Evolutionary conservation across 371 early-diverging fungal species (phyloP).

Genomic region (Entomophthora muscae): DNA sequence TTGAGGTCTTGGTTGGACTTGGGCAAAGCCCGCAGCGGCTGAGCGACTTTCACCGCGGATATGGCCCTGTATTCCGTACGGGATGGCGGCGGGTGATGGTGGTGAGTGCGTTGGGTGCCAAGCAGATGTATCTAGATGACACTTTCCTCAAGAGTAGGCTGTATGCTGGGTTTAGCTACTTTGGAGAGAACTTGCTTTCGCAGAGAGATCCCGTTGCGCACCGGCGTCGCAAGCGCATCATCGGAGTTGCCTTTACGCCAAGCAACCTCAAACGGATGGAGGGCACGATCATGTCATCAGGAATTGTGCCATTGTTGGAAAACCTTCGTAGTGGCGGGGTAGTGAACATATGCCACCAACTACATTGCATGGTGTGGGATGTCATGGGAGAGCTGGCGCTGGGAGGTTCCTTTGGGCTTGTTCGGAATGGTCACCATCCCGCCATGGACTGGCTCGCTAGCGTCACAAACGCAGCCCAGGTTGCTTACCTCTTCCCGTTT

Average conservation of each 20-base stretch:
- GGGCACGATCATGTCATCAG: neutral
- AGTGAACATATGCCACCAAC: neutral
- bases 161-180: neutral
- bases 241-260: neutral
- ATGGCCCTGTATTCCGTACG: neutral
- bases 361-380: neutral
- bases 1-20: neutral
- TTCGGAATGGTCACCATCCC: neutral
- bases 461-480: neutral
- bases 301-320: neutral
- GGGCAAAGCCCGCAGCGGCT: neutral
- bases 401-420: neutral
- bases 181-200: neutral
- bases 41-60: neutral
- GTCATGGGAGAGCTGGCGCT: conserved; percentile 1
- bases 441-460: neutral
- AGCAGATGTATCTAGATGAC: neutral
- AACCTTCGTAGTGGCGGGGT: neutral
- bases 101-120: neutral
- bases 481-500: neutral
- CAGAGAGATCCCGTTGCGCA: neutral
- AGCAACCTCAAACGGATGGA: neutral
- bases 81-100: neutral
- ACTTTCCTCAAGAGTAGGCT: neutral
- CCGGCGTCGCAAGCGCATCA: neutral